Percentiles rank a stretch among this genome's conserved stretches.
These are phyloP conservation scores for Euphorbia tirucalli DNA, from an alignment of 345 rosid species.

Conservation along the genomic window DNA sequence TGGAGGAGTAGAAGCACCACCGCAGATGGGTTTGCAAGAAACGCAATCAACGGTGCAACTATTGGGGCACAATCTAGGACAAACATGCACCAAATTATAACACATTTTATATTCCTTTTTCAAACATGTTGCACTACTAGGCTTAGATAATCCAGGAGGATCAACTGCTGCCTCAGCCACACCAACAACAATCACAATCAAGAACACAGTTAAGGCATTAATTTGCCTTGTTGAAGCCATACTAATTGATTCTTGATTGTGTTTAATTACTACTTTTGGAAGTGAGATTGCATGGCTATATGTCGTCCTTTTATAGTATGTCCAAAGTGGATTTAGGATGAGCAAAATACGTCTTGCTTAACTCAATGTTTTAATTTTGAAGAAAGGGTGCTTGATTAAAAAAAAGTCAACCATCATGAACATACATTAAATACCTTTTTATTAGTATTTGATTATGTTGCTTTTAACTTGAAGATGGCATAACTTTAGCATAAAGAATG, in stretches of 20 bases:
- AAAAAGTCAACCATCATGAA: conserved; percentile 12
- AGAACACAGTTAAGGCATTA: conserved; percentile 26
- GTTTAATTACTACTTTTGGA: background rate
- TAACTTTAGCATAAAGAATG: background rate
- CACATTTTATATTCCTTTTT: conserved; percentile 46
- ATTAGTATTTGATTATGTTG: conserved; percentile 3
- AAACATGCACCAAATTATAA: conserved; percentile 46
- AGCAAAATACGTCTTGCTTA: background rate
- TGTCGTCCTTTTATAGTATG: conserved; percentile 24
- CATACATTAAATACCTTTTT: background rate
- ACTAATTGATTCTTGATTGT: background rate
- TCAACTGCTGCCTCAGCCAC: conserved; percentile 22
- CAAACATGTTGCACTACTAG: conserved; percentile 44
- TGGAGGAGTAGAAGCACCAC: conserved; percentile 15
- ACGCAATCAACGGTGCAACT: conserved; percentile 47
- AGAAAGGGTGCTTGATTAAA: too few species aligned
- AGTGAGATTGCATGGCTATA: background rate
- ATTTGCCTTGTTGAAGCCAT: conserved; percentile 4
- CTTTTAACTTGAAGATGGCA: conserved; percentile 14
- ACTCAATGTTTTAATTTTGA: background rate
- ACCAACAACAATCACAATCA: conserved; percentile 27
- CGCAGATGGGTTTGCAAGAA: conserved; percentile 53
- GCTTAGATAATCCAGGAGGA: conserved; percentile 57
- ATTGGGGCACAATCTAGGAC: conserved; percentile 53
- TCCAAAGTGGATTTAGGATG: background rate